Conservation (phyloP, 192 early-diverging fungal genomes). For the Neocallimastix lanati region DNA sequence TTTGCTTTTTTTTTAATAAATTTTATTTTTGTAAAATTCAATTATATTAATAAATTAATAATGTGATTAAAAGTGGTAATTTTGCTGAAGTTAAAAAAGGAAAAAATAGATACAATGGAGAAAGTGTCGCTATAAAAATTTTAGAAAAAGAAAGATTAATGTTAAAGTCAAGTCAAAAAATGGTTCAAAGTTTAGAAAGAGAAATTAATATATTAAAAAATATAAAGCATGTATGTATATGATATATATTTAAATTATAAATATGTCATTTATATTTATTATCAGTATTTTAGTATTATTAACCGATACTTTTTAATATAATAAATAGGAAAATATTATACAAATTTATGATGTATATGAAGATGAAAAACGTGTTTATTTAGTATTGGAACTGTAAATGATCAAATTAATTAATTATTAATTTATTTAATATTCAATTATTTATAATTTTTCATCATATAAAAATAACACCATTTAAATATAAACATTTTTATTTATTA, state of each 20-base stretch:
- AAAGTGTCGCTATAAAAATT: neutral
- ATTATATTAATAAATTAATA: too few relatives aligned
- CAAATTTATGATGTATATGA: neutral
- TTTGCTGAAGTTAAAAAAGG: neutral
- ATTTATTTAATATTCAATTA: too few relatives aligned
- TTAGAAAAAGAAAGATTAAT: neutral
- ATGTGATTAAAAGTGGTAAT: neutral
- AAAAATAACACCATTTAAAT: too few relatives aligned
- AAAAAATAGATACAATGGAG: neutral
- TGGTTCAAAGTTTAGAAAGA: neutral
- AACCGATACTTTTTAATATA: too few relatives aligned
- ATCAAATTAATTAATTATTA: too few relatives aligned
- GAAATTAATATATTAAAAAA: neutral
- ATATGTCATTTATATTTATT: too few relatives aligned
- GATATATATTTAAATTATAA: too few relatives aligned
- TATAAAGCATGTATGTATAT: neutral
- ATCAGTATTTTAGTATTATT: too few relatives aligned
- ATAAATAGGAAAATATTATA: neutral
- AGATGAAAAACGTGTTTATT: neutral
- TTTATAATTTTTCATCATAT: too few relatives aligned
- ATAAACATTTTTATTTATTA: neutral
- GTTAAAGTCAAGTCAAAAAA: neutral
- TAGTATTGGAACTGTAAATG: neutral
- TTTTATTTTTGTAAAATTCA: too few relatives aligned
- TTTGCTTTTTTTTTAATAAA: too few relatives aligned